A percentile compares a stretch with the other conserved stretches of the same genome.
Evolutionary conservation across 2,329 filamentous ascomycete genomes (phyloP).

Genomic region (Aspergillus proliferans): DNA sequence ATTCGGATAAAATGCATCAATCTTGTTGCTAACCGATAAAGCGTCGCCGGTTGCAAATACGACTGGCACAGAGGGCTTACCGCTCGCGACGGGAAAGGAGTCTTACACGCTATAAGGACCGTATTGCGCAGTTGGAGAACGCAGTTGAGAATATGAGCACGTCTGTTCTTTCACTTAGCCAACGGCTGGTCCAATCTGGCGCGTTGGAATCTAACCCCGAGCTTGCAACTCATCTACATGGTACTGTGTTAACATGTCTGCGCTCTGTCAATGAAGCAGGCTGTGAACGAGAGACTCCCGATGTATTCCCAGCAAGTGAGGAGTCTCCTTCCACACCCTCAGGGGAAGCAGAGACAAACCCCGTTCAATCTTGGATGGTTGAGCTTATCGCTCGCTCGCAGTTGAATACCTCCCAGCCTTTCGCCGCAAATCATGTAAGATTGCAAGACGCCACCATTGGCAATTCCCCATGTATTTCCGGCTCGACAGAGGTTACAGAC

Average conservation of each 20-base stretch:
- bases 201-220: constrained; percentile 13
- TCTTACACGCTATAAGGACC: constrained; percentile 12
- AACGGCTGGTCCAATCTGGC: constrained; percentile 15
- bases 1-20: not conserved
- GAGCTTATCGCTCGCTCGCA: not conserved
- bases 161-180: constrained; percentile 16
- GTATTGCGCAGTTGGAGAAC: constrained; percentile 14
- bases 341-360: not conserved
- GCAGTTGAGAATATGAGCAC: constrained; percentile 18
- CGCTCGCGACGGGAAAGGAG: constrained; percentile 20
- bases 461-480: not conserved
- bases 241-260: constrained; percentile 16
- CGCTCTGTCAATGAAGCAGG: constrained; percentile 6
- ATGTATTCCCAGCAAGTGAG: constrained; percentile 1
- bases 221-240: constrained; percentile 9
- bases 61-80: constrained; percentile 21
- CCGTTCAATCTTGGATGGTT: not conserved
- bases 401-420: not conserved
- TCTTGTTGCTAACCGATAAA: not conserved
- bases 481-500: not conserved
- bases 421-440: no score
- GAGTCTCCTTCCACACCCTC: not conserved
- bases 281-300: not conserved
- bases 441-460: not conserved
- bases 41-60: constrained; percentile 21